A percentile compares a stretch with the other conserved stretches of the same genome.
These are phyloP conservation scores for Mucor lusitanicus DNA, from an alignment of 371 early-diverging fungal species.

Conservation along the genomic window DNA sequence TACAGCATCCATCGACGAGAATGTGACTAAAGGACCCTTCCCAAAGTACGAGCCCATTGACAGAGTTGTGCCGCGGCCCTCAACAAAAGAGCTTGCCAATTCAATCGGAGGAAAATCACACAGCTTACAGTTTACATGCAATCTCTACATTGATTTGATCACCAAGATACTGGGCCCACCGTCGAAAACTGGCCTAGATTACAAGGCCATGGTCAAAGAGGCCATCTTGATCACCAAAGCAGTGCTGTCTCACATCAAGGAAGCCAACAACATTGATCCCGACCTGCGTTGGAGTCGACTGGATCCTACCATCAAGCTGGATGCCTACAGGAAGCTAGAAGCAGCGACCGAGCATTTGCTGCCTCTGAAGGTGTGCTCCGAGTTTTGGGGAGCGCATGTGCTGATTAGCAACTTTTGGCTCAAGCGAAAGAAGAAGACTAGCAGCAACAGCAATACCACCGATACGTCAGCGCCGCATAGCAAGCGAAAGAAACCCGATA, in stretches of 20 bases:
- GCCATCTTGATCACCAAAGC: slow-evolving; percentile 15
- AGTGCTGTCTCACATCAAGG: slow-evolving; percentile 10
- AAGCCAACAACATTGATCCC: slow-evolving; percentile 8
- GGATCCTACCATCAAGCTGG: slow-evolving; percentile 15
- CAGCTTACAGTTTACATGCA: slow-evolving; percentile 15
- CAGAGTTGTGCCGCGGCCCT: slow-evolving; percentile 7
- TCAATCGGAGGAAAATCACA: slow-evolving; percentile 12
- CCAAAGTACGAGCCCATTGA: slow-evolving; percentile 1
- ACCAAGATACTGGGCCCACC: slow-evolving; percentile 8
- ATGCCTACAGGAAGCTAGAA: slow-evolving; percentile 12
- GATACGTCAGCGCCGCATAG: neutral
- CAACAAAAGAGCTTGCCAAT: slow-evolving; percentile 11
- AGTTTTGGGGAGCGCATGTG: slow-evolving; percentile 20
- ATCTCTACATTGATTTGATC: slow-evolving; percentile 13
- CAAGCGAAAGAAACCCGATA: neutral
- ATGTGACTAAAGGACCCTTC: slow-evolving; percentile 3
- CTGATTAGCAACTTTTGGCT: slow-evolving; percentile 19
- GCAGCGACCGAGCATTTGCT: slow-evolving; percentile 14
- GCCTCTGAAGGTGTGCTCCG: slow-evolving; percentile 15
- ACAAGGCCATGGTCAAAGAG: slow-evolving; percentile 20
- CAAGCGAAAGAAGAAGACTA: slow-evolving; percentile 5
- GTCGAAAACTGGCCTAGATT: slow-evolving; percentile 7
- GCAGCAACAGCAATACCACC: neutral
- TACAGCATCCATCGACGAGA: neutral
- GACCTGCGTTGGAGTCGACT: slow-evolving; percentile 12